phyloP scores from a whole-genome alignment of 352 stramenopile species.

The Phytophthora fragariaefolia region DNA sequence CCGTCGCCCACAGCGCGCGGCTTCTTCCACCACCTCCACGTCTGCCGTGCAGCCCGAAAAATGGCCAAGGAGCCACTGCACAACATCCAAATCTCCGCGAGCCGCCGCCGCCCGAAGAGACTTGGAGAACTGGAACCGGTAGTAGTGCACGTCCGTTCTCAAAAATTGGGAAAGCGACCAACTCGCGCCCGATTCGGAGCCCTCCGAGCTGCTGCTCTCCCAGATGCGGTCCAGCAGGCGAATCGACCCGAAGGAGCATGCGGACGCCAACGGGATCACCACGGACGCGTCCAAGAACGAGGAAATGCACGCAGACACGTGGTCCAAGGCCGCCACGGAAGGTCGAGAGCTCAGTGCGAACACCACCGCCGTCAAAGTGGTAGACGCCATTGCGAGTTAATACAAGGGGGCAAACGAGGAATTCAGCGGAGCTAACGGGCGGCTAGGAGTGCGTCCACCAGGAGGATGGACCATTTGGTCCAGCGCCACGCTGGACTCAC shows the following conservation, averaged over 20 bases:
- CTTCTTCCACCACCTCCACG: constrained; percentile 24
- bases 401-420: no score
- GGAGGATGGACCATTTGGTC: no score
- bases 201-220: constrained; percentile 7
- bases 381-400: constrained; percentile 5
- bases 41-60: constrained; percentile 17
- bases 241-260: constrained; percentile 15
- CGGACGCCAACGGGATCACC: constrained; percentile 15
- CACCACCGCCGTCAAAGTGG: neutral
- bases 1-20: constrained; percentile 11
- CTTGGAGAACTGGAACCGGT: constrained; percentile 24
- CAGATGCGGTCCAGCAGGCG: constrained; percentile 29
- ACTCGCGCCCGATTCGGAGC: neutral
- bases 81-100: constrained; percentile 15
- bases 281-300: constrained; percentile 21
- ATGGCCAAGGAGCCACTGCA: constrained; percentile 22
- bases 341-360: constrained; percentile 10
- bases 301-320: constrained; percentile 18
- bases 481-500: no score
- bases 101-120: constrained; percentile 3
- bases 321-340: constrained; percentile 5
- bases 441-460: no score
- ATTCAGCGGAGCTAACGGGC: no score
- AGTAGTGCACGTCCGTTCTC: constrained; percentile 15
- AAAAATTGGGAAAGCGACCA: constrained; percentile 23